phyloP scores from a whole-genome alignment of 768 basidiomycete species.

The Kwoniella shandongensis region DNA sequence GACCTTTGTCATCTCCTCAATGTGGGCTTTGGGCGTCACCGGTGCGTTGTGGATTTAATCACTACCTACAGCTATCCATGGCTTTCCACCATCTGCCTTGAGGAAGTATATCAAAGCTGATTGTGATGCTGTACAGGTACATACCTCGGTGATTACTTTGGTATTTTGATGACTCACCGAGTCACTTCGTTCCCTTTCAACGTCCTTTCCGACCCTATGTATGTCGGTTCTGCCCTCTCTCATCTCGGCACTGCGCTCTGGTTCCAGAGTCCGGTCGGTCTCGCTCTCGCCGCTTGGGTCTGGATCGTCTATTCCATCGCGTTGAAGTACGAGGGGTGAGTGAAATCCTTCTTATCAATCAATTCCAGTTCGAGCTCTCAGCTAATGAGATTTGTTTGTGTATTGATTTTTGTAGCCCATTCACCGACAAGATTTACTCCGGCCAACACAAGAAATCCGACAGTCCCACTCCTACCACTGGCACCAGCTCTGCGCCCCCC shows the following conservation, averaged over 20 bases:
- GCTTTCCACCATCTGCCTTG: background rate
- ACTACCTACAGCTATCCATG: background rate
- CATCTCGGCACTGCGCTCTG: conserved; percentile 84
- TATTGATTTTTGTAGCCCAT: conserved; percentile 56
- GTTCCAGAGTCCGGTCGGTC: conserved; percentile 81
- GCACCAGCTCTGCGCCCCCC: conserved; percentile 14
- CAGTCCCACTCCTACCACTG: conserved; percentile 20
- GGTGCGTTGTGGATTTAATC: too few relatives aligned
- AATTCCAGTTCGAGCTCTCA: too few relatives aligned
- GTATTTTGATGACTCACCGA: conserved; percentile 66
- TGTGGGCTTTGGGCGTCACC: conserved; percentile 86
- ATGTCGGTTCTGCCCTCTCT: conserved; percentile 88
- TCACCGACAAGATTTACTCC: conserved; percentile 57
- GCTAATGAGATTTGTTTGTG: too few relatives aligned
- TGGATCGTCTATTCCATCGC: conserved; percentile 82
- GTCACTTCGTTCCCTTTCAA: conserved; percentile 99
- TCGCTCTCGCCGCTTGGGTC: conserved; percentile 76
- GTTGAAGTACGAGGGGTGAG: conserved; percentile 84
- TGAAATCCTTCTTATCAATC: conserved; percentile 15
- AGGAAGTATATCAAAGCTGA: background rate
- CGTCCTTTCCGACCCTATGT: conserved; percentile 90
- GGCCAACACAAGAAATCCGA: conserved; percentile 35
- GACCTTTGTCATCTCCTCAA: conserved; percentile 80
- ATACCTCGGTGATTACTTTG: conserved; percentile 62
- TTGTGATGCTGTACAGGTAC: too few relatives aligned